Evolutionary conservation across 352 stramenopile genomes (phyloP), one percentile per base, ranked within the genome.

Genomic region (Pythium vanterpoolii): DNA sequence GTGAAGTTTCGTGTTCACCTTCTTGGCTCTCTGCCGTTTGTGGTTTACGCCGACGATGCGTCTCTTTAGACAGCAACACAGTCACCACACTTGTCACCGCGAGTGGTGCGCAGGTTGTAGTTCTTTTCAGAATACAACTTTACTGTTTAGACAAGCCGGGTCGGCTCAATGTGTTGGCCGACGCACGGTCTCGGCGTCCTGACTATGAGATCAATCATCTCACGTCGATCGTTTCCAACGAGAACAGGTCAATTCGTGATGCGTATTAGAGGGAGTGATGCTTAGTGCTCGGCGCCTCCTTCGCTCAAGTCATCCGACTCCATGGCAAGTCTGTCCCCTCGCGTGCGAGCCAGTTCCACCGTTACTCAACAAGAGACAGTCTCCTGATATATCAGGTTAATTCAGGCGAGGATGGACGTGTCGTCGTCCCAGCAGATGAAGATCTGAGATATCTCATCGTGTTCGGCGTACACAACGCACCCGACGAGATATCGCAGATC

Each of bases 361-460:
- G 28, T 6, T 66, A 43, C 23, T 16, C 40, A 0, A 8, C 54
- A 18, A 39, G 30, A 30, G 51, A 60, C 30, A 51, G 60, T 16
- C 43, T 66, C 7, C 16, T 66, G 13, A 27, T 23, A 4, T 66
- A 56, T 36, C 19, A 39, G 6, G 43, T 56, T 5, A 11, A 1
- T 19, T 1, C 24, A 3, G 50, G 43, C 14, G 40, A 62, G 4
- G 19, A 34, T 3, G n/a, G 1, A 28, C 60, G 60, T n/a, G 23
- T 66, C 2, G 60, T 47, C 5, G 51, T 54, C 3, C 60, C 51
- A 14, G 7, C 10, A 14, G 60, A 69, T 52, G 57, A 63, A 27
- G 65, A 72, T 38, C 31, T 73, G 0, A 59, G 64, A 19, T 70
- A 68, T 27, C 28, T 49, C 2, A 63, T 68, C 27, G 24, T 60